Evolutionary conservation across 2,329 filamentous ascomycete genomes (phyloP).

Genomic region (Plenodomus tracheiphilus): DNA sequence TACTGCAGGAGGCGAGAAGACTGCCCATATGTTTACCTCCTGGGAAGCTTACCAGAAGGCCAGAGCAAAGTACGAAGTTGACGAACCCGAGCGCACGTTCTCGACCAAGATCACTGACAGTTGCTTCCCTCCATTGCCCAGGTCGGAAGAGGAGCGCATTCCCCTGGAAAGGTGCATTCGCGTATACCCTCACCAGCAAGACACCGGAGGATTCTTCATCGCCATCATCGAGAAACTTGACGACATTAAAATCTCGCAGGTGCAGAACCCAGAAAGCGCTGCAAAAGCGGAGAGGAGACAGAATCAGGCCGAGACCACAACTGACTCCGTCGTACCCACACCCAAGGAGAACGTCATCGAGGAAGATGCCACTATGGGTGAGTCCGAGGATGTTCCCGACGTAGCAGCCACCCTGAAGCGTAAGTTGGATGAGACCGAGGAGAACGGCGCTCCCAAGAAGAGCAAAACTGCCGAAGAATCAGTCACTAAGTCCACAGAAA

Average conservation of each 20-base stretch:
- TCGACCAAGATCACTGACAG: constrained; percentile 63
- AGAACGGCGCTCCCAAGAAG: constrained; percentile 34
- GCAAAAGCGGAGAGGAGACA: constrained; percentile 27
- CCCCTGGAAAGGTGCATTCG: constrained; percentile 90
- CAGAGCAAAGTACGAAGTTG: constrained; percentile 60
- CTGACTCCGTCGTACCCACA: constrained; percentile 23
- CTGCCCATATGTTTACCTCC: constrained; percentile 74
- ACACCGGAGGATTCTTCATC: constrained; percentile 98
- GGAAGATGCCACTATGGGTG: constrained; percentile 23
- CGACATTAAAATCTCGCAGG: constrained; percentile 55
- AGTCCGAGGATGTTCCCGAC: constrained; percentile 13
- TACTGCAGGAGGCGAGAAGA: constrained; percentile 62
- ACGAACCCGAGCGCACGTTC: constrained; percentile 61
- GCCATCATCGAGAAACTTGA: constrained; percentile 88
- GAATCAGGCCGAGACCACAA: constrained; percentile 21
- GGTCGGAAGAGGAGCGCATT: constrained; percentile 60
- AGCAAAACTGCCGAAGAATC: constrained; percentile 29
- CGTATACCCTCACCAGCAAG: constrained; percentile 92
- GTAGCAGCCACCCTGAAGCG: constrained; percentile 40
- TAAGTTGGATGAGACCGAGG: constrained; percentile 44
- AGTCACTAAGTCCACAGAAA: constrained; percentile 13
- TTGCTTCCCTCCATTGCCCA: constrained; percentile 76
- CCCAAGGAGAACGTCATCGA: constrained; percentile 30
- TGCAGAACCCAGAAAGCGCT: constrained; percentile 29
- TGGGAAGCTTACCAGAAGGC: constrained; percentile 81